Conservation (phyloP, 176 grass and related monocot genomes). For the Aegilops tauschii region DNA sequence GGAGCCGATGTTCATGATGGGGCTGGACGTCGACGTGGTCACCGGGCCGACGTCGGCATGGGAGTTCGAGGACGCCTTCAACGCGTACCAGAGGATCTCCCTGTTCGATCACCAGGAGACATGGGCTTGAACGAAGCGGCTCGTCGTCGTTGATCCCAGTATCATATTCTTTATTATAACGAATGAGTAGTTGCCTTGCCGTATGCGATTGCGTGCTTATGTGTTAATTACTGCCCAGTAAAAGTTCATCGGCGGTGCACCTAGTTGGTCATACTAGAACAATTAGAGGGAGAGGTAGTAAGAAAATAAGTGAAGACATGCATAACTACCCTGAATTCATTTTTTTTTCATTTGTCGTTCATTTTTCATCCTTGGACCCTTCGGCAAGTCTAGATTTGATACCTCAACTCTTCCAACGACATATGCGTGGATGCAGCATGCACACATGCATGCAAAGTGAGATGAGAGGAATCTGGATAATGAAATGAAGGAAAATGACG, state of each 20-base stretch:
- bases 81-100: constrained; percentile 55
- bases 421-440: not conserved
- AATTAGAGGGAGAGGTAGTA: not conserved
- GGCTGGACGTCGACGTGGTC: constrained; percentile 53
- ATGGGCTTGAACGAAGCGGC: constrained; percentile 31
- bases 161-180: not conserved
- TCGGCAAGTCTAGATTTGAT: no score
- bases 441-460: not conserved
- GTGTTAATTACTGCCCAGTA: not conserved
- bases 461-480: not conserved
- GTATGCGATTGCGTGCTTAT: not conserved
- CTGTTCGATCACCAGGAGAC: constrained; percentile 60
- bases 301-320: not conserved
- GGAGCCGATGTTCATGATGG: constrained; percentile 60
- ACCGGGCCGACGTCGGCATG: constrained; percentile 16
- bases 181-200: not conserved
- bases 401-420: fast-evolving
- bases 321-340: not conserved
- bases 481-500: not conserved
- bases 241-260: constrained; percentile 7
- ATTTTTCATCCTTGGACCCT: no score
- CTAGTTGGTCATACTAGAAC: not conserved
- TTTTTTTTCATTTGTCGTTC: not conserved
- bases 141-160: not conserved
- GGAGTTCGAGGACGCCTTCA: constrained; percentile 52